Conservation (phyloP, 768 basidiomycete genomes). For the Mycena crocata region DNA sequence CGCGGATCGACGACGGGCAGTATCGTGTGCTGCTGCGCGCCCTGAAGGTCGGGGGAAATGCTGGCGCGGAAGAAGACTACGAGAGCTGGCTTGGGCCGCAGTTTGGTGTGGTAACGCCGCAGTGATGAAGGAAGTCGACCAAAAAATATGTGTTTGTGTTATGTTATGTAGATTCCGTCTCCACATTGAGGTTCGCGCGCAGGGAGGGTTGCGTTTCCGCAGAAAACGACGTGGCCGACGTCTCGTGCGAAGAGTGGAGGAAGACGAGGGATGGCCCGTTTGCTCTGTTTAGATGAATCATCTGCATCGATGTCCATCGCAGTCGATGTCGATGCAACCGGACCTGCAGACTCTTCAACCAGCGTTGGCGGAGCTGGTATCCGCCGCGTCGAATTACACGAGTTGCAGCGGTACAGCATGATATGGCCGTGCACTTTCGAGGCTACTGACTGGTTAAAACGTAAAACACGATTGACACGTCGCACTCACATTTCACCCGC, state of each 20-base stretch:
- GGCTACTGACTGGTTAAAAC: slow-evolving; percentile 34
- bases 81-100: slow-evolving; percentile 39
- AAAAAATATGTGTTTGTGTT: slow-evolving; percentile 9
- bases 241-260: slow-evolving; percentile 74
- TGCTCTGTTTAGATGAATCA: background rate
- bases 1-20: slow-evolving; percentile 31
- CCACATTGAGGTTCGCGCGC: slow-evolving; percentile 30
- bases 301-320: slow-evolving; percentile 6
- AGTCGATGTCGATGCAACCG: background rate
- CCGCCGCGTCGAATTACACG: slow-evolving; percentile 67
- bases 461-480: background rate
- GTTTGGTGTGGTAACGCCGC: slow-evolving; percentile 30
- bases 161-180: slow-evolving; percentile 46
- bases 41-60: slow-evolving; percentile 31
- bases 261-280: slow-evolving; percentile 46
- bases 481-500: slow-evolving; percentile 69
- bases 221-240: slow-evolving; percentile 70
- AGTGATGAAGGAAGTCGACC: background rate
- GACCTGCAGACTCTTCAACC: background rate
- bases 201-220: slow-evolving; percentile 66
- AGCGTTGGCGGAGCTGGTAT: slow-evolving; percentile 73
- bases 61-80: slow-evolving; percentile 33
- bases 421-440: slow-evolving; percentile 61
- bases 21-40: slow-evolving; percentile 30
- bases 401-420: slow-evolving; percentile 68